phyloP scores from a whole-genome alignment of 1,284 basidiomycete species.

The Apiotrichum gamsii region DNA sequence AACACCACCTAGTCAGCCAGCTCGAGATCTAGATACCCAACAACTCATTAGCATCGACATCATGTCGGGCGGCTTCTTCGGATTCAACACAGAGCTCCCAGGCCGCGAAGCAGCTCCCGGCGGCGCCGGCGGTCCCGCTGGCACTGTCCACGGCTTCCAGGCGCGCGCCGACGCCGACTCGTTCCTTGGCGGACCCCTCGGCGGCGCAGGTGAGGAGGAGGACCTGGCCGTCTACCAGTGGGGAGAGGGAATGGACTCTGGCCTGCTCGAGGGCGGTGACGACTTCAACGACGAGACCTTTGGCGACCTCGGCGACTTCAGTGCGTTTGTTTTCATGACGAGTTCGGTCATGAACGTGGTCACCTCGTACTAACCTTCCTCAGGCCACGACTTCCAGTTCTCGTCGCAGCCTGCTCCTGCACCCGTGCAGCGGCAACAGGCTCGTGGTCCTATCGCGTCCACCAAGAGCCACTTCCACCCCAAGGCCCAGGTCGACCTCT shows the following conservation, averaged over 20 bases:
- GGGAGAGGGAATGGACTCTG: slow-evolving; percentile 75
- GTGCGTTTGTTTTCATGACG: slow-evolving; percentile 50
- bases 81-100: slow-evolving; percentile 44
- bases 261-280: slow-evolving; percentile 81
- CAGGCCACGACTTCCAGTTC: slow-evolving; percentile 93
- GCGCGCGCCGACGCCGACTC: slow-evolving; percentile 20
- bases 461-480: slow-evolving; percentile 39
- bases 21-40: not conserved
- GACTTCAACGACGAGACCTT: slow-evolving; percentile 96
- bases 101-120: slow-evolving; percentile 16
- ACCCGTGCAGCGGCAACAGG: slow-evolving; percentile 14
- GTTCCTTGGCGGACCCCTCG: slow-evolving; percentile 37
- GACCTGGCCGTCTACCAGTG: slow-evolving; percentile 58
- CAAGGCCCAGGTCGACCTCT: slow-evolving; percentile 38
- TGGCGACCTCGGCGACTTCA: slow-evolving; percentile 61
- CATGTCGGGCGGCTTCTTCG: slow-evolving; percentile 47
- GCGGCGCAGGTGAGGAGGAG: slow-evolving; percentile 53
- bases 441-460: slow-evolving; percentile 28
- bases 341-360: not conserved
- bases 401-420: slow-evolving; percentile 33
- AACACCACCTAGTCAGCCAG: not conserved
- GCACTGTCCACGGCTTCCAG: slow-evolving; percentile 12
- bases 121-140: slow-evolving; percentile 6
- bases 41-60: not conserved
- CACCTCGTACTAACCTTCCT: not conserved